Base-by-base conservation (phyloP, 2,329 filamentous ascomycete genomes). In the Cytospora mali region DNA sequence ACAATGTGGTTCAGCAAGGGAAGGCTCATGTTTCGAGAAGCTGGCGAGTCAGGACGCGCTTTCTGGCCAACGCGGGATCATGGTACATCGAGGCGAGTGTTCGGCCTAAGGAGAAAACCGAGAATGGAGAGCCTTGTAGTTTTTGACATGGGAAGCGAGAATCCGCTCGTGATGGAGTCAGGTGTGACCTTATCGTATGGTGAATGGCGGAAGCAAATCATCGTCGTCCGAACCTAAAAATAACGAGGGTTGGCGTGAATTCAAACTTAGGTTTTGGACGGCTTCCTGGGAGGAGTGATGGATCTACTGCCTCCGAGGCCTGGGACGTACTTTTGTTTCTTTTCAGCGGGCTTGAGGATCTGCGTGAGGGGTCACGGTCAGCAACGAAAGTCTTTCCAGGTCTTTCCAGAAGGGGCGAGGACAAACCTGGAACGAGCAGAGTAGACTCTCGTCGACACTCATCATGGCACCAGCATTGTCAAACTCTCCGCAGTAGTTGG, bases 321-420 rank as follows among this genome's bases (percentile, higher is more conserved):
- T 81, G 88, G 85, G 76, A 96, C 93, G 84, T 96, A 98, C 93
- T 98, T 98, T 92, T 97, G 94, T 89, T 99, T 99, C 89, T 99
- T 99, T 87, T 99, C 95, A 79, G 95, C 95, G 75, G 95, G 95
- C 84, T 98, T 99, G 83, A 99, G 85, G 76, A 99, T 98, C 92
- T 96, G 71, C 28, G 16, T 3, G 66, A 75, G 69, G 54, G 54
- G 18, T 55, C 10, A 65, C 35, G 18, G 31, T 51, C 33, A 29
- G 59, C 63, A 28, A 60, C 51, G 48, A n/a, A 18, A 21, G 6
- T 25, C 21, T 3, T 21, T n/a, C 9, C 4, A 28, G 29, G 1
- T 21, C 16, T 10, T 3, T 1, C 16, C 6, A 35, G 14, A 28
- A 55, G 23, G 58, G 55, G 21, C 16, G 33, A 54, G 50, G 46